These are phyloP conservation scores for Corchorus olitorius DNA, from an alignment of 345 rosid genomes.

Conservation along the genomic window DNA sequence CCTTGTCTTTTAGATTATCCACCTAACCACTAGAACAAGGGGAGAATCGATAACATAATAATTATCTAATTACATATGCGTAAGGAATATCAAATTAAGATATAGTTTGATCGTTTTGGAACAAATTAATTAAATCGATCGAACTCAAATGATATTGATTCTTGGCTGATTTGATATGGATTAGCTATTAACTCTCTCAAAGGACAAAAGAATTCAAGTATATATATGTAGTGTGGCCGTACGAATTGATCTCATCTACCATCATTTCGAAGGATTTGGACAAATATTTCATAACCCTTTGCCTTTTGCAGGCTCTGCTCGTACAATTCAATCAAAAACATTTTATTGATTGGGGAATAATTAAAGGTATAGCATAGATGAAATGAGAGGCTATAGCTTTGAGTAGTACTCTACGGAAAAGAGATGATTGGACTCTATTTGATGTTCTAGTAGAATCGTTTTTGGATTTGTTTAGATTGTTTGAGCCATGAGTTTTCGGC, in stretches of 20 bases:
- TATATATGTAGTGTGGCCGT: background rate
- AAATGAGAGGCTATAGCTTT: background rate
- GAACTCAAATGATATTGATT: background rate
- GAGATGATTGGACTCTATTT: background rate
- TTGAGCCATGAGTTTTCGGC: conserved; percentile 1
- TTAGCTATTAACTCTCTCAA: background rate
- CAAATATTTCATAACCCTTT: background rate
- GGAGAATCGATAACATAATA: no score
- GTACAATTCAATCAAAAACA: background rate
- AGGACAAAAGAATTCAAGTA: background rate
- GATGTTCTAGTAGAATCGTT: background rate
- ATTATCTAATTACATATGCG: no score
- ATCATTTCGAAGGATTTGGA: background rate
- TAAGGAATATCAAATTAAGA: background rate
- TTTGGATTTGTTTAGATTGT: background rate
- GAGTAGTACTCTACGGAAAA: background rate
- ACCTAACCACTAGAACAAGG: no score
- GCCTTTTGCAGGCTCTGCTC: background rate
- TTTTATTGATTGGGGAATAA: background rate
- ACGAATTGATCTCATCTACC: background rate
- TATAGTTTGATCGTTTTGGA: background rate
- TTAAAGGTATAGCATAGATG: background rate
- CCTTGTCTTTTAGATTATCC: no score
- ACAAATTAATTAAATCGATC: background rate
- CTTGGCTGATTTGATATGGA: background rate